Base-by-base conservation (phyloP, 805 yeast species). In the Lipomyces kockii region DNA sequence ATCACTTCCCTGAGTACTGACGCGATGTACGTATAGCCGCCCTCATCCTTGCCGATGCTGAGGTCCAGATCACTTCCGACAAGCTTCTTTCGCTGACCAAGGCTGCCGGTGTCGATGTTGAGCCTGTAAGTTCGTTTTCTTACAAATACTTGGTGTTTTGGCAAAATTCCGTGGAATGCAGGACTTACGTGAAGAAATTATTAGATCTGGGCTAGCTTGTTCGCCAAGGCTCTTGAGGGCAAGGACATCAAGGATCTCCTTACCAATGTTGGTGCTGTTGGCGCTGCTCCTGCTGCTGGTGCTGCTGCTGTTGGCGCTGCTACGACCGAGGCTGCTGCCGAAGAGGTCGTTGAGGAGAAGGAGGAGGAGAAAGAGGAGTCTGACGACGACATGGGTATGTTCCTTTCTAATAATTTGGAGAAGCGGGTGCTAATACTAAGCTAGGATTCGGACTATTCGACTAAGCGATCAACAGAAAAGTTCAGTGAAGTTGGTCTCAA, bases 21-120 rank as follows among this genome's bases (percentile, higher is more conserved):
- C 29, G 2, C 22, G 46, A 20, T 12, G 11, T 56, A 17, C 4
- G 5, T 14, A n/a, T 75, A 78, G 98, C 99, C 83, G 97, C 98
- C 80, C 89, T 94, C 83, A 92, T 94, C 85, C 87, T 94, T 83
- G 97, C 98, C 76, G 99, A 94, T 81, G 91, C 98, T 79, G 97
- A 92, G 80, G 85, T 92, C 80, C 97, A 93, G 83, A 87, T 95
- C 88, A 86, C 97, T 69, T 79, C 95, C 76, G 94, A 90, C 82
- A 91, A 91, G 86, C 85, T 91, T 77, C 82, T 87, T 79, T 82
- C 95, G 74, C 83, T 91, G 80, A 83, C 91, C 81, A 79, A 83
- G 78, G 91, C 96, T 76, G 97, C 97, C 76, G 90, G 91, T 81
- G 87, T 92, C 79, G 83, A 85, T 68, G 91, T 89, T 79, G 96